Percentiles rank a stretch among this genome's conserved stretches.
These are phyloP conservation scores for Termitomyces sp. DNA, from an alignment of 768 basidiomycete species.

Conservation along the genomic window DNA sequence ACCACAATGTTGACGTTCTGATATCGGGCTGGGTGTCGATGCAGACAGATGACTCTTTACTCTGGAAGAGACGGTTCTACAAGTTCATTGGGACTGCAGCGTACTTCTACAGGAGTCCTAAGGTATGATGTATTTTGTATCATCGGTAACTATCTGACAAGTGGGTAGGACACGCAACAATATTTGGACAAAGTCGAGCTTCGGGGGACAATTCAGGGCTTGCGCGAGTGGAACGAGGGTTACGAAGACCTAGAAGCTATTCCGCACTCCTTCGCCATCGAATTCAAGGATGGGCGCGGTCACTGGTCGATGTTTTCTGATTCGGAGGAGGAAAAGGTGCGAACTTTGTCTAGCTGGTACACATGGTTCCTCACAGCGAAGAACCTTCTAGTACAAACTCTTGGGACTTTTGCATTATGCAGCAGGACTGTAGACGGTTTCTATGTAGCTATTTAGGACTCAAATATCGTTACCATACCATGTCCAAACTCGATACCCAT, in stretches of 20 bases:
- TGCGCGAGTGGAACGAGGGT: slow-evolving; percentile 65
- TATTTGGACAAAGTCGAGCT: slow-evolving; percentile 43
- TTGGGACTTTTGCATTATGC: slow-evolving; percentile 43
- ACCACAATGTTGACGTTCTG: slow-evolving; percentile 30
- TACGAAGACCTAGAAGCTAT: slow-evolving; percentile 66
- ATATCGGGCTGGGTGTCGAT: slow-evolving; percentile 60
- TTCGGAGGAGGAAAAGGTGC: slow-evolving; percentile 60
- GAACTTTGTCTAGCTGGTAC: neutral
- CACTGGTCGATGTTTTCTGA: slow-evolving; percentile 61
- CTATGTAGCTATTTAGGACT: slow-evolving; percentile 4
- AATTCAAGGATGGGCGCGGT: slow-evolving; percentile 45
- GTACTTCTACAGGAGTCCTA: slow-evolving; percentile 47
- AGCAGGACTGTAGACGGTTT: slow-evolving; percentile 30
- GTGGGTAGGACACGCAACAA: slow-evolving; percentile 32
- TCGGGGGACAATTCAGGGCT: slow-evolving; percentile 37
- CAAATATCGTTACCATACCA: neutral
- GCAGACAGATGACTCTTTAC: slow-evolving; percentile 47
- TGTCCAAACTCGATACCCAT: slow-evolving; percentile 5
- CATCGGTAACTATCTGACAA: neutral
- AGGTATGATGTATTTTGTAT: slow-evolving; percentile 29
- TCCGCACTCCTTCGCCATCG: slow-evolving; percentile 62
- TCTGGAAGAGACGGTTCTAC: slow-evolving; percentile 67
- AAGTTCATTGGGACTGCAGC: slow-evolving; percentile 45
- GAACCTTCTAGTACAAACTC: slow-evolving; percentile 35
- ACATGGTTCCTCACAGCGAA: neutral